Evolutionary conservation across 140 eudicot species (phyloP).

Genomic region (Ambrosia hybrid): DNA sequence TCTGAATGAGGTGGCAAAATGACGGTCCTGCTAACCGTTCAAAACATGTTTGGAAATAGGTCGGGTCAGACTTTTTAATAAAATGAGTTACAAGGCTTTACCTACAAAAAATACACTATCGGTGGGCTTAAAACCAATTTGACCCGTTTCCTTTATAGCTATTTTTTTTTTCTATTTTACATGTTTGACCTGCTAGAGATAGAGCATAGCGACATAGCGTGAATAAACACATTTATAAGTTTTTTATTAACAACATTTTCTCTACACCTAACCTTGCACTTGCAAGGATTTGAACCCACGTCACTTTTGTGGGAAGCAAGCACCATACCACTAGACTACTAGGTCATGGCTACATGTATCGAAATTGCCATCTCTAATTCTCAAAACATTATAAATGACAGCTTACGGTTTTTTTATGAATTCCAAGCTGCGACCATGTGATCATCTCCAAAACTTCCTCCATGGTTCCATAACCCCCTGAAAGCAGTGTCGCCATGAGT

Average conservation of each 20-base stretch:
- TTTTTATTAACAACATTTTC: too few relatives aligned
- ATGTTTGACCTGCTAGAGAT: neutral
- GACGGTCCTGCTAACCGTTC: neutral
- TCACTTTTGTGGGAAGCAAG: too few relatives aligned
- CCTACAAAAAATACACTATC: neutral
- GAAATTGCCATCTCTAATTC: neutral
- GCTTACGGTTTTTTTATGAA: slow-evolving; percentile 84
- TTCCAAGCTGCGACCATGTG: slow-evolving; percentile 96
- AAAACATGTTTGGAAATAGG: neutral
- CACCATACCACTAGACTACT: neutral
- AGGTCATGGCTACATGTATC: neutral
- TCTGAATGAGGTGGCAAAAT: neutral
- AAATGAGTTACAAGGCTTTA: neutral
- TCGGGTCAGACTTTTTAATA: neutral
- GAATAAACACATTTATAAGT: neutral
- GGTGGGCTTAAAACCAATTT: neutral
- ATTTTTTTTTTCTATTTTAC: neutral
- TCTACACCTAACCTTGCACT: too few relatives aligned
- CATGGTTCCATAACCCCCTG: slow-evolving; percentile 99
- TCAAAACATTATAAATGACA: slow-evolving; percentile 14
- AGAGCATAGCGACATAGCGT: neutral
- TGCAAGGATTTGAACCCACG: too few relatives aligned
- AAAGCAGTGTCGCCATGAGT: slow-evolving; percentile 10
- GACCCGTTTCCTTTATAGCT: neutral
- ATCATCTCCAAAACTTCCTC: slow-evolving; percentile 93